These are phyloP conservation scores for Populus tremula DNA, from an alignment of 345 rosid genomes.

Conservation along the genomic window DNA sequence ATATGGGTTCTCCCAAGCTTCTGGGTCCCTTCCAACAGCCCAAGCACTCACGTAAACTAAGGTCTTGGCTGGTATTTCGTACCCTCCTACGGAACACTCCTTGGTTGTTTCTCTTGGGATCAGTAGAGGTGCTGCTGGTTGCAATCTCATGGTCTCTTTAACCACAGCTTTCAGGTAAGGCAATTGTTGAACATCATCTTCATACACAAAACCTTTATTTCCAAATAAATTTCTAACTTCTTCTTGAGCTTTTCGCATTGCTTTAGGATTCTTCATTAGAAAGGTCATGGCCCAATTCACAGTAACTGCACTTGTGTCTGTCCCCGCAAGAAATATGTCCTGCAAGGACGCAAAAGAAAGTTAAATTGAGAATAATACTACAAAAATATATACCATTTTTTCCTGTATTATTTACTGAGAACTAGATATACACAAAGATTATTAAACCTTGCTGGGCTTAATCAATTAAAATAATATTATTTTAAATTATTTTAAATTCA, in stretches of 20 bases:
- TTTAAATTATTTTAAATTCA: no score
- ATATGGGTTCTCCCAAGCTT: background rate
- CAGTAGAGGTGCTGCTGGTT: background rate
- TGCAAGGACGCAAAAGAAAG: background rate
- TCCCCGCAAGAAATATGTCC: background rate
- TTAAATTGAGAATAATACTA: background rate
- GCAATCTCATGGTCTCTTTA: background rate
- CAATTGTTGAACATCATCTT: conserved; percentile 3
- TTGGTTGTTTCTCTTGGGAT: no score
- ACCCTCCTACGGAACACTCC: background rate
- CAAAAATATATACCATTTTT: background rate
- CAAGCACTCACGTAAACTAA: background rate
- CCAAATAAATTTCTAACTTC: background rate
- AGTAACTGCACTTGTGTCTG: background rate
- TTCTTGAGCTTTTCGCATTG: conserved; percentile 3
- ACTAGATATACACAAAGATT: no score
- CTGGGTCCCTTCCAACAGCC: background rate
- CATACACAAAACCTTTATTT: conserved; percentile 3
- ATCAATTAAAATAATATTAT: no score
- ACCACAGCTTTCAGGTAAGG: background rate
- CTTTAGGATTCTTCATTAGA: background rate
- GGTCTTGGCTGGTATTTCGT: background rate
- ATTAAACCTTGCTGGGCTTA: no score
- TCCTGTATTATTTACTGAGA: no score
- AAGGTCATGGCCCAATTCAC: background rate